Evolutionary conservation across 495 filamentous ascomycete genomes (phyloP).

Genomic region (Hyphodiscus hymeniophilus): DNA sequence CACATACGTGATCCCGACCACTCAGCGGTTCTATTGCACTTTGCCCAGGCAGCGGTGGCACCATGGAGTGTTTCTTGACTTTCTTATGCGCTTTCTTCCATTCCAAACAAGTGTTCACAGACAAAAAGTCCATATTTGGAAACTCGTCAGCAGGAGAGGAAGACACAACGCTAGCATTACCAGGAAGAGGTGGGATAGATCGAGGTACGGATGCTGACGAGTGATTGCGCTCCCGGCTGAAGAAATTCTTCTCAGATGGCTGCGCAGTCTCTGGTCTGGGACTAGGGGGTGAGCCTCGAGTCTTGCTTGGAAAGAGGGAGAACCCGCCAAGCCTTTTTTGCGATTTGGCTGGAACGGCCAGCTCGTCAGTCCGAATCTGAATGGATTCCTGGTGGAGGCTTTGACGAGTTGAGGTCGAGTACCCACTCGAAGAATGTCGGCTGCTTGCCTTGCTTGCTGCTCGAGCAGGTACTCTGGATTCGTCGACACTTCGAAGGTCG

Average conservation of each 20-base stretch:
- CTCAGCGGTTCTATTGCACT: slow-evolving; percentile 3
- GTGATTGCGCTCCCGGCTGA: too few species aligned
- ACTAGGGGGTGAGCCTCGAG: not conserved
- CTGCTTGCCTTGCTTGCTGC: slow-evolving; percentile 5
- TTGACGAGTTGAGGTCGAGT: not conserved
- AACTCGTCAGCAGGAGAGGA: not conserved
- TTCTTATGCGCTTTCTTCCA: slow-evolving; percentile 17
- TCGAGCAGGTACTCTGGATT: not conserved
- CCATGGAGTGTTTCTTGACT: slow-evolving; percentile 13
- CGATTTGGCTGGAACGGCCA: not conserved
- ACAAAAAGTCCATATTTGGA: slow-evolving; percentile 10
- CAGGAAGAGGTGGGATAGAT: not conserved
- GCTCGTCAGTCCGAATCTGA: not conserved
- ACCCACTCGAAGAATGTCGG: slow-evolving; percentile 7
- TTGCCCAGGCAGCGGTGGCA: slow-evolving; percentile 10
- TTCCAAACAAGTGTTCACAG: slow-evolving; percentile 16
- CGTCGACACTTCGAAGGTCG: not conserved
- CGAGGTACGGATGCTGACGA: not conserved
- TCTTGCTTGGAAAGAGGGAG: not conserved
- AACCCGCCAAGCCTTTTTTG: too few species aligned
- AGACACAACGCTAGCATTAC: not conserved
- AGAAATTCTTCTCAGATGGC: slow-evolving; percentile 1
- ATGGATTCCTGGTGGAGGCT: not conserved
- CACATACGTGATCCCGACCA: not conserved
- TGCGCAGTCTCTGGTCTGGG: too few species aligned